A percentile compares a stretch with the other conserved stretches of the same genome.
These are phyloP conservation scores for Neurospora sublineolata DNA, from an alignment of 495 filamentous ascomycete genomes.

Conservation along the genomic window DNA sequence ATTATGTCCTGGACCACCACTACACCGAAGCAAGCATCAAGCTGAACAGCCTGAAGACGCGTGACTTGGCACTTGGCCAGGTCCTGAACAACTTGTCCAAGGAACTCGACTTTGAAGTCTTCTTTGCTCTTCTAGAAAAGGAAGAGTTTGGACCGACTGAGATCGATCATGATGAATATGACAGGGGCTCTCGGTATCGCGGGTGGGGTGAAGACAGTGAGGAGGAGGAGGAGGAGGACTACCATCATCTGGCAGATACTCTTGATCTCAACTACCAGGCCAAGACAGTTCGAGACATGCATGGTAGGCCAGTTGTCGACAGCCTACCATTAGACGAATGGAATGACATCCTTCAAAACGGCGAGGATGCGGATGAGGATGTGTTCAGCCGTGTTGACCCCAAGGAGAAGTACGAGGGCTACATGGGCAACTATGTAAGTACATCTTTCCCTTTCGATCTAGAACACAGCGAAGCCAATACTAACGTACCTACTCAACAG, in stretches of 20 bases:
- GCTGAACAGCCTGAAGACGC: background rate
- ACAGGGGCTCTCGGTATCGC: no score
- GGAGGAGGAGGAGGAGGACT: background rate
- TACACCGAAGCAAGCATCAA: background rate
- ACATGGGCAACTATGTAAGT: background rate
- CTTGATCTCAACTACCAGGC: background rate
- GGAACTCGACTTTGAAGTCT: background rate
- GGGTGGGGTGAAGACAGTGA: background rate
- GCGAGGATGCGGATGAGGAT: background rate
- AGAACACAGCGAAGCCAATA: background rate
- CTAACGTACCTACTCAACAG: background rate
- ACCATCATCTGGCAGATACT: background rate
- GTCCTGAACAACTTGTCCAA: background rate
- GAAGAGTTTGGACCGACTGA: background rate
- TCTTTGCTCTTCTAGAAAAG: background rate
- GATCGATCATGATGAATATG: background rate
- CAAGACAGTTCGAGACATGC: background rate
- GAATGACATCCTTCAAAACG: background rate
- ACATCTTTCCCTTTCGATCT: background rate
- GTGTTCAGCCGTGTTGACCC: background rate
- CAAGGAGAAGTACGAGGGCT: background rate
- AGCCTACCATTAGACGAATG: background rate
- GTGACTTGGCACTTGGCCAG: background rate
- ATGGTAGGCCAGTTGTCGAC: background rate
- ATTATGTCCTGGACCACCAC: background rate